Evolutionary conservation across 257 asterid species (phyloP), one percentile per base, ranked within the genome.

Genomic region (Solanum acaule): DNA sequence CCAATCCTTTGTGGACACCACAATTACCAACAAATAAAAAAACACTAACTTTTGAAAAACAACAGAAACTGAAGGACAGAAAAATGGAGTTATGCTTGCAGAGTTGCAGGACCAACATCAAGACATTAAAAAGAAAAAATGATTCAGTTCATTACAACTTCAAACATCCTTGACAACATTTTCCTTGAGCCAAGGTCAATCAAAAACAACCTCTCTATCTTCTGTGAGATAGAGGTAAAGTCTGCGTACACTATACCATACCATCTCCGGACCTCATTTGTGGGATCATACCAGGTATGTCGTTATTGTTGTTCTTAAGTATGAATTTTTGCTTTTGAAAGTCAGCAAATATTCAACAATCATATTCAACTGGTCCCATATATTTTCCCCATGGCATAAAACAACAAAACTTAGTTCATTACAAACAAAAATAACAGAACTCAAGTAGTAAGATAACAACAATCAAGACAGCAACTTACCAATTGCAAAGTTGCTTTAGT

Each of bases 401-500:
- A 79, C 85, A 79, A 44, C 38, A 79, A 16, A 79, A 44, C 35
- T 27, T 25, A 42, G 38, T 79, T 44, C 67, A 15, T 79, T 42
- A 25, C 38, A 20, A 85, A 52, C 29, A 35, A 35, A 35, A 75
- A 35, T 10, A 35, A 75, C 52, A 75, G 29, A 10, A 75, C 31
- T 75, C 11, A 81, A 81, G 70, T 31, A 81, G 42, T 16, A 18
- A 78, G n/a, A 78, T 46, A 44, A 44, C 67, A 27, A 27, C 20
- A 10, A 44, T 46, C 14, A 42, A 10, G 49, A 77, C 44, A 72
- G 27, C 95, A 72, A 44, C 95, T 93, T 88, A 97, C 99, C 99
- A 97, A 90, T 88, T 97, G 98, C 91, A 97, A 89, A 91, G 99
- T 97, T 73, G 98, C 76, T 88, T 93, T 93, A 90, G 89, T 91